phyloP scores from a whole-genome alignment of 2,329 filamentous ascomycete species.

The Claviceps humidiphila region DNA sequence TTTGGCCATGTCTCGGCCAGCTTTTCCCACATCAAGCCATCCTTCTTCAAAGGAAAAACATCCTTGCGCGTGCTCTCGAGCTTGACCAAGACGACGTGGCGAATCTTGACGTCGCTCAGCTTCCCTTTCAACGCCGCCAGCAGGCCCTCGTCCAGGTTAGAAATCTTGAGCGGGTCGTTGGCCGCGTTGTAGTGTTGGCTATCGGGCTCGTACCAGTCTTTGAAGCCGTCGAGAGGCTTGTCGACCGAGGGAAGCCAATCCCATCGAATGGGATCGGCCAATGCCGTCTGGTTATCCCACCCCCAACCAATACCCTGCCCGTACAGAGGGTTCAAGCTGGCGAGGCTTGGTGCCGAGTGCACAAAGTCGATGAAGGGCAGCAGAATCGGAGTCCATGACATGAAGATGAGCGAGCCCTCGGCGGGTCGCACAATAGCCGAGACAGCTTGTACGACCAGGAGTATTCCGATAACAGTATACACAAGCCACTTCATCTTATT shows the following conservation, averaged over 20 bases:
- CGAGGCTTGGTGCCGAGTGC: constrained; percentile 17
- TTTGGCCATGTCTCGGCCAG: constrained; percentile 20
- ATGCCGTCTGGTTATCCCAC: constrained; percentile 16
- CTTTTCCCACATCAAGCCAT: constrained; percentile 23
- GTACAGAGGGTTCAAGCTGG: constrained; percentile 12
- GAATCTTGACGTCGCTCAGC: constrained; percentile 21
- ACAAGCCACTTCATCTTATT: constrained; percentile 6
- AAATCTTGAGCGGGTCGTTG: constrained; percentile 26
- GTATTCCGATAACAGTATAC: constrained; percentile 12
- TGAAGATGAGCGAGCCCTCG: constrained; percentile 20
- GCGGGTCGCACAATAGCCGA: constrained; percentile 15
- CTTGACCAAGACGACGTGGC: constrained; percentile 28
- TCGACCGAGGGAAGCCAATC: constrained; percentile 13
- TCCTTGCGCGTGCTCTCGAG: constrained; percentile 31
- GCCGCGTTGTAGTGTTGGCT: constrained; percentile 20
- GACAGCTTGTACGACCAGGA: constrained; percentile 14
- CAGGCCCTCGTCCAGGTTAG: constrained; percentile 24
- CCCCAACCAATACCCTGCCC: constrained; percentile 14
- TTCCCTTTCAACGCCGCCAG: constrained; percentile 14
- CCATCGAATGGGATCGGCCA: constrained; percentile 11
- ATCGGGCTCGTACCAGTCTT: constrained; percentile 14
- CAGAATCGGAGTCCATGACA: constrained; percentile 22
- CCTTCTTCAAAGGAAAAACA: constrained; percentile 29
- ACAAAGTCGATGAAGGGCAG: constrained; percentile 22
- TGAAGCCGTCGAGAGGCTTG: constrained; percentile 11